phyloP scores from a whole-genome alignment of 2,329 filamentous ascomycete species.

The Pseudogymnoascus sp. region DNA sequence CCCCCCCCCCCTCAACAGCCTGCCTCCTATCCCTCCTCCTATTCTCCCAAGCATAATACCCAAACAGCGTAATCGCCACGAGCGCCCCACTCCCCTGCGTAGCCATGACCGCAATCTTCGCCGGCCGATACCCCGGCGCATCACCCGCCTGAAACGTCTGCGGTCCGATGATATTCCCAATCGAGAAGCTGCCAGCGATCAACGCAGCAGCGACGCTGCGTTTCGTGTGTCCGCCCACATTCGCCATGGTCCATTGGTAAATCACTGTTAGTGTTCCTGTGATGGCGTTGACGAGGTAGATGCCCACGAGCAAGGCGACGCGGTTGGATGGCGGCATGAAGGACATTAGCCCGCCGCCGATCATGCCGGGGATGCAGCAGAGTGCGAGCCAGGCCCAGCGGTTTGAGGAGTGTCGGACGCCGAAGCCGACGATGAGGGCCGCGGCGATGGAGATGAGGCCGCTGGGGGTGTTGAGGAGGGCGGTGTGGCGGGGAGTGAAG shows the following conservation, averaged over 20 bases:
- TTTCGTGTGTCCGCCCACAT: slow-evolving; percentile 42
- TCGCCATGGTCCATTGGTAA: slow-evolving; percentile 48
- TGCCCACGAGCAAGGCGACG: slow-evolving; percentile 39
- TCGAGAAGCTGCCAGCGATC: slow-evolving; percentile 50
- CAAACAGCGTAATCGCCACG: slow-evolving; percentile 37
- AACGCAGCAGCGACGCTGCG: slow-evolving; percentile 44
- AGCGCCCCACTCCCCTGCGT: slow-evolving; percentile 30
- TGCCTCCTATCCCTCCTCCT: slow-evolving; percentile 34
- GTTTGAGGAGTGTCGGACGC: slow-evolving; percentile 38
- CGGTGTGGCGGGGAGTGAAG: slow-evolving; percentile 37
- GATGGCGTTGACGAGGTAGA: slow-evolving; percentile 45
- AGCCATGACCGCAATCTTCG: slow-evolving; percentile 44
- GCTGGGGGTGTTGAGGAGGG: slow-evolving; percentile 47
- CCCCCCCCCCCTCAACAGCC: slow-evolving; percentile 22
- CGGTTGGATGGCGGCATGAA: slow-evolving; percentile 40
- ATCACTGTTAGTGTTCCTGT: slow-evolving; percentile 36
- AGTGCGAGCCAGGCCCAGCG: slow-evolving; percentile 42
- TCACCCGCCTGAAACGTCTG: slow-evolving; percentile 51
- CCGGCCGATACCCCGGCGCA: slow-evolving; percentile 41
- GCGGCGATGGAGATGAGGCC: slow-evolving; percentile 44
- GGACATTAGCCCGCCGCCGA: slow-evolving; percentile 39
- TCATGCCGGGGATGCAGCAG: slow-evolving; percentile 38
- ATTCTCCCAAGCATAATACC: slow-evolving; percentile 42
- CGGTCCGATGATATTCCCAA: slow-evolving; percentile 52
- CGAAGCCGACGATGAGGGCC: slow-evolving; percentile 40